Conservation (phyloP, 2,329 filamentous ascomycete species). For the Aspergillus sojae region DNA sequence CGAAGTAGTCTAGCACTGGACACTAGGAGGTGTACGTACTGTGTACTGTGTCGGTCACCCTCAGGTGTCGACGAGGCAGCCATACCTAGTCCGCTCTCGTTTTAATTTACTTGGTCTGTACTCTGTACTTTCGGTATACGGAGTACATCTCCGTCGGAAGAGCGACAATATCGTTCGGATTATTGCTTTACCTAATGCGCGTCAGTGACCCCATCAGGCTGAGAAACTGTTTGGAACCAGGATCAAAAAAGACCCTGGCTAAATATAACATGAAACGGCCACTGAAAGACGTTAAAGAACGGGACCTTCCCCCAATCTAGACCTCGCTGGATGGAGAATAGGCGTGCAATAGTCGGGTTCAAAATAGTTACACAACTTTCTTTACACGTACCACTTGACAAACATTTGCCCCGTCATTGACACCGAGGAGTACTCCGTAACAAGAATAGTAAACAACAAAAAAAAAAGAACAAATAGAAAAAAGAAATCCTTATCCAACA, state of each 20-base stretch:
- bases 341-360: conserved; percentile 1
- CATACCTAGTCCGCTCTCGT: not conserved
- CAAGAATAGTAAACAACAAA: not conserved
- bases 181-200: not conserved
- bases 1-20: not conserved
- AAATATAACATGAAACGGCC: conserved; percentile 6
- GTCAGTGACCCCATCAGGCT: not conserved
- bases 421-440: not conserved
- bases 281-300: not conserved
- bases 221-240: not conserved
- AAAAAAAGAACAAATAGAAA: not conserved
- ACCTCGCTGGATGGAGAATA: not conserved
- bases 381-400: not conserved
- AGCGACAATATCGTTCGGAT: not conserved
- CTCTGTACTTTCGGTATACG: not conserved
- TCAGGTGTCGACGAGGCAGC: not conserved
- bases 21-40: too few relatives aligned
- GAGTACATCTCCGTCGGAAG: not conserved
- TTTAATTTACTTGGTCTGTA: not conserved
- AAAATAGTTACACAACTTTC: not conserved
- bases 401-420: not conserved
- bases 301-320: not conserved
- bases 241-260: not conserved
- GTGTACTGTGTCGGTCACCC: not conserved
- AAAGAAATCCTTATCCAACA: not conserved